phyloP scores from a whole-genome alignment of 495 filamentous ascomycete species.

The Xylaria scruposa region DNA sequence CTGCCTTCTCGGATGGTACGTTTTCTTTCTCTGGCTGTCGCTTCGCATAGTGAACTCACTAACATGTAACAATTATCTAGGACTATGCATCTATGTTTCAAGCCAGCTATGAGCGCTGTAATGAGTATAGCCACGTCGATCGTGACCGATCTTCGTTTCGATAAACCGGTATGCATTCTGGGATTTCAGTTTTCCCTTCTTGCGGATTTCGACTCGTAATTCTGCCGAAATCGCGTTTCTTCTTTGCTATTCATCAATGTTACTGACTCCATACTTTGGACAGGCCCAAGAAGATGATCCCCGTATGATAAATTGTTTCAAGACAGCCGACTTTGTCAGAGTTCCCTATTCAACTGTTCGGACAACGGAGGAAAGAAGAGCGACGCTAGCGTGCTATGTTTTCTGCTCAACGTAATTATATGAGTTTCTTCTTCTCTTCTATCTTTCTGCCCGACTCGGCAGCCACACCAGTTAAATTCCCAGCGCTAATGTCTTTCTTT shows the following conservation, averaged over 20 bases:
- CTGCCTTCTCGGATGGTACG: conserved; percentile 52
- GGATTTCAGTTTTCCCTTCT: background rate
- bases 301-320: conserved; percentile 35
- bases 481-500: conserved; percentile 1
- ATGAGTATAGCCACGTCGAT: conserved; percentile 59
- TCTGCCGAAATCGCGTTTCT: background rate
- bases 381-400: conserved; percentile 35
- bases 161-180: conserved; percentile 43
- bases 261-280: background rate
- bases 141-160: conserved; percentile 62
- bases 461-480: background rate
- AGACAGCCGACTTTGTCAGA: conserved; percentile 32
- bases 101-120: conserved; percentile 50
- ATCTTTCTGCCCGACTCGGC: background rate
- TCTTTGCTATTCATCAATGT: background rate
- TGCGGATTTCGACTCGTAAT: background rate
- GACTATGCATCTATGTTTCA: conserved; percentile 40
- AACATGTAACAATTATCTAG: conserved; percentile 21
- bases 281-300: conserved; percentile 34
- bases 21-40: background rate
- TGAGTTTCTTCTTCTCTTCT: background rate
- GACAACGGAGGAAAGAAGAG: conserved; percentile 41
- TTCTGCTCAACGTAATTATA: conserved; percentile 33
- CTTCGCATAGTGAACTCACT: background rate
- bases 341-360: conserved; percentile 29